Conservation (phyloP, 495 filamentous ascomycete genomes). For the Trichocladium antarcticum region DNA sequence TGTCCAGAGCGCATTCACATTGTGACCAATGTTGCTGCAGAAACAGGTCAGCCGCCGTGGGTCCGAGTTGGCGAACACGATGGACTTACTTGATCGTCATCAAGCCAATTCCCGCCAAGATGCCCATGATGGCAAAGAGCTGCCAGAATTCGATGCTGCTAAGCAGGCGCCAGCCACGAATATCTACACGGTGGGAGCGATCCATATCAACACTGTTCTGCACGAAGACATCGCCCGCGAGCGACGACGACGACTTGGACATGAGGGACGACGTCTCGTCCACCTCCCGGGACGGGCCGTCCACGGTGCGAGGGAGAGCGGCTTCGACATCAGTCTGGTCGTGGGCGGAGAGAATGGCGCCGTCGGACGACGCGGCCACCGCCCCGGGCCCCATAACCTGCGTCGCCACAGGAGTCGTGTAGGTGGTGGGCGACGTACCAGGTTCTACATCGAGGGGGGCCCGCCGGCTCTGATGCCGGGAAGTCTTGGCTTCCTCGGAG, state of each 20-base stretch:
- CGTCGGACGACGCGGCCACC: conserved; percentile 10
- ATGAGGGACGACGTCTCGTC: conserved; percentile 83
- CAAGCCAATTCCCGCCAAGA: conserved; percentile 82
- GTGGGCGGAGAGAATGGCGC: conserved; percentile 3
- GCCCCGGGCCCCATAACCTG: too few species aligned
- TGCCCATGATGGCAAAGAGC: conserved; percentile 70
- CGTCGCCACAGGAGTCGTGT: conserved; percentile 21
- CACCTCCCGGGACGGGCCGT: conserved; percentile 21
- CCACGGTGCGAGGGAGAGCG: conserved; percentile 23
- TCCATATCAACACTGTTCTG: conserved; percentile 46
- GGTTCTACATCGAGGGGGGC: conserved; percentile 43
- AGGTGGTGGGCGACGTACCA: conserved; percentile 50
- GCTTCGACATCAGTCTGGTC: conserved; percentile 29
- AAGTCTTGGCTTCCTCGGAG: conserved; percentile 46
- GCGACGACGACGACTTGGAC: conserved; percentile 43
- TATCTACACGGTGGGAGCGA: conserved; percentile 65
- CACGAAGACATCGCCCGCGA: conserved; percentile 38
- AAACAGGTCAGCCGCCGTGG: conserved; percentile 28
- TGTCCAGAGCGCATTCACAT: conserved; percentile 66
- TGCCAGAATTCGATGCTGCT: conserved; percentile 76
- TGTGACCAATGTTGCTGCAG: conserved; percentile 88
- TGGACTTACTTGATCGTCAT: conserved; percentile 97
- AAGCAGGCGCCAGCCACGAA: conserved; percentile 76
- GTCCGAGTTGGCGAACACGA: neutral
- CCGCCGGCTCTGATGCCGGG: too few species aligned